These are phyloP conservation scores for Fusarium anguioides DNA, from an alignment of 2,329 filamentous ascomycete species.

Conservation along the genomic window DNA sequence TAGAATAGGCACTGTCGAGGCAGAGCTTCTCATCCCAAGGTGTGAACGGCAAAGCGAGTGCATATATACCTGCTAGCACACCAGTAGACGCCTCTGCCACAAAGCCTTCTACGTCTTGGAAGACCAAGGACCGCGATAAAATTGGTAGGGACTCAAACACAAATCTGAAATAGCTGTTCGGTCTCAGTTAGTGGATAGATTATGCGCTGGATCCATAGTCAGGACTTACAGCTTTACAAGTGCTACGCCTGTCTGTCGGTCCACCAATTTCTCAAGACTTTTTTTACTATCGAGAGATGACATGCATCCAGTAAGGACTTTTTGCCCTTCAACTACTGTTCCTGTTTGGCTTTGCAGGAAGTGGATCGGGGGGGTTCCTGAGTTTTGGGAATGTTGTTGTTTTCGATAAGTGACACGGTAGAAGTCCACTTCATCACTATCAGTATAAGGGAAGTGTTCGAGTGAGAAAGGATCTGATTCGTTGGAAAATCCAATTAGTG, in stretches of 20 bases:
- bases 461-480: background rate
- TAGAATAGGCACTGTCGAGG: conserved; percentile 8
- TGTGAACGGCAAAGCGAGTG: background rate
- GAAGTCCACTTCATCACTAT: conserved; percentile 5
- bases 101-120: background rate
- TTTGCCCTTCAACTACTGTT: background rate
- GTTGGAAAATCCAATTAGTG: background rate
- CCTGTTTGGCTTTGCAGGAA: background rate
- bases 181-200: background rate
- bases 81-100: background rate
- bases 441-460: background rate
- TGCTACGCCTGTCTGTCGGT: background rate
- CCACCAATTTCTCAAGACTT: background rate
- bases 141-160: background rate
- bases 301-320: background rate
- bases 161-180: background rate
- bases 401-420: conserved; percentile 1
- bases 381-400: background rate
- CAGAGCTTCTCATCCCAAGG: conserved; percentile 11
- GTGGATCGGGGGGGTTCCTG: background rate
- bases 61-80: background rate
- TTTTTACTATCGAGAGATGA: background rate
- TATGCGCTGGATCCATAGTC: accelerated
- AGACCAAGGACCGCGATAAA: background rate
- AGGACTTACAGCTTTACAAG: background rate